Evolutionary conservation across 148 eudicot species (phyloP).

Genomic region (Camellia japonica): DNA sequence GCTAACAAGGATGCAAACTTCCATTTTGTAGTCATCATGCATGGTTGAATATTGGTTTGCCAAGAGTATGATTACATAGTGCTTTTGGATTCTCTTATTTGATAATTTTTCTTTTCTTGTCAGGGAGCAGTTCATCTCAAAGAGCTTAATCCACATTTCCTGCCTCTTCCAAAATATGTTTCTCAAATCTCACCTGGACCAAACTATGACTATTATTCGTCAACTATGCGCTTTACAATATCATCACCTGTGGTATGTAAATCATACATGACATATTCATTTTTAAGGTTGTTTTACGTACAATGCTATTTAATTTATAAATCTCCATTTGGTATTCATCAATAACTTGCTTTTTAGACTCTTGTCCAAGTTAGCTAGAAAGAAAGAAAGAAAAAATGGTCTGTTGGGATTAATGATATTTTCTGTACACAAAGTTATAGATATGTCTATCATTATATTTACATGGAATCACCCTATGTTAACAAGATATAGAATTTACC

Average conservation of each 20-base stretch:
- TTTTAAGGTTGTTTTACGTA: conserved; percentile 5
- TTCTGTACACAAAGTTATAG: background rate
- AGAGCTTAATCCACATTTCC: conserved; percentile 57
- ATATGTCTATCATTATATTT: background rate
- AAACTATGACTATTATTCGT: conserved; percentile 82
- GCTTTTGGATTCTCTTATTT: conserved; percentile 4
- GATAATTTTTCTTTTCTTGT: background rate
- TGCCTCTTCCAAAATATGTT: conserved; percentile 78
- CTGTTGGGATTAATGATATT: background rate
- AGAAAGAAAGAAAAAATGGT: background rate
- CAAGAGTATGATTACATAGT: background rate
- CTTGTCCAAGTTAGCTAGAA: background rate
- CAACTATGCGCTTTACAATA: conserved; percentile 76
- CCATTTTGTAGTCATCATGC: background rate
- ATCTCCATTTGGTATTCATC: conserved; percentile 10
- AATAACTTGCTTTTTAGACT: conserved; percentile 2
- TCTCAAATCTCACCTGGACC: conserved; percentile 83
- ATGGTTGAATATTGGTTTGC: background rate
- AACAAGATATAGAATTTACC: no score
- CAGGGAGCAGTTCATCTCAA: conserved; percentile 65
- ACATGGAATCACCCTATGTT: background rate
- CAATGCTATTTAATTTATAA: background rate
- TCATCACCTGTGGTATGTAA: conserved; percentile 84
- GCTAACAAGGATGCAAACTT: background rate
- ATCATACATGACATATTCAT: conserved; percentile 8